Evolutionary conservation across 306 rosid genomes (phyloP).

Genomic region (Casuarina glauca): DNA sequence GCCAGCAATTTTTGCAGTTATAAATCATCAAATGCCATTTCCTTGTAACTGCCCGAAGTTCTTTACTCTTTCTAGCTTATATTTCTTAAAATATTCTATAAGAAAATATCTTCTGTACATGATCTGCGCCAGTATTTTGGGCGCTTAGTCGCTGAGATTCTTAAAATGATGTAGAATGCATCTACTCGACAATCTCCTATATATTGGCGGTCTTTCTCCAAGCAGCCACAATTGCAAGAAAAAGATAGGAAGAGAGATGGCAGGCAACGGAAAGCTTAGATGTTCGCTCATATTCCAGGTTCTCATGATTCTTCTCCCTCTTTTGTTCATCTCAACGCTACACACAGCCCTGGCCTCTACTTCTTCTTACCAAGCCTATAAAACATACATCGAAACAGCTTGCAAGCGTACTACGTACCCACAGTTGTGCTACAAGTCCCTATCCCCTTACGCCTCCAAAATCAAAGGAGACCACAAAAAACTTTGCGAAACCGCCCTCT

Average conservation of each 20-base stretch:
- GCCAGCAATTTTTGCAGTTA: too few relatives aligned
- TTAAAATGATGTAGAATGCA: too few relatives aligned
- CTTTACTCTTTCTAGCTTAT: too few relatives aligned
- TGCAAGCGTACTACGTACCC: constrained; percentile 2
- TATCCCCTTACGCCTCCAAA: constrained; percentile 10
- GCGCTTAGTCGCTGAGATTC: background rate
- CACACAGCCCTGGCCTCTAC: background rate
- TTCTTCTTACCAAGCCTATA: constrained; percentile 6
- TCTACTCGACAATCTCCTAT: constrained; percentile 26
- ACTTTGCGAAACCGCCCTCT: constrained; percentile 14
- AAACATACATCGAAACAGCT: background rate
- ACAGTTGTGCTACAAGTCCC: constrained; percentile 4
- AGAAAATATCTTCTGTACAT: too few relatives aligned
- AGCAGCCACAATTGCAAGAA: constrained; percentile 19
- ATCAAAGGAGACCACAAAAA: background rate
- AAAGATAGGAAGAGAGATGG: constrained; percentile 20
- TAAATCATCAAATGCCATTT: too few relatives aligned
- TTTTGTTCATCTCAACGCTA: constrained; percentile 3
- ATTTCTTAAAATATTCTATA: too few relatives aligned
- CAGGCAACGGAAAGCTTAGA: background rate
- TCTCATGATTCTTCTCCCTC: constrained; percentile 13
- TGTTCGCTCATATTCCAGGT: constrained; percentile 1
- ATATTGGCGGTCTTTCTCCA: constrained; percentile 12
- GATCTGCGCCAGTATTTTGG: background rate
- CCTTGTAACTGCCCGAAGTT: too few relatives aligned